Conservation (phyloP, 305 asterid genomes). For the Fraxinus ornus region DNA sequence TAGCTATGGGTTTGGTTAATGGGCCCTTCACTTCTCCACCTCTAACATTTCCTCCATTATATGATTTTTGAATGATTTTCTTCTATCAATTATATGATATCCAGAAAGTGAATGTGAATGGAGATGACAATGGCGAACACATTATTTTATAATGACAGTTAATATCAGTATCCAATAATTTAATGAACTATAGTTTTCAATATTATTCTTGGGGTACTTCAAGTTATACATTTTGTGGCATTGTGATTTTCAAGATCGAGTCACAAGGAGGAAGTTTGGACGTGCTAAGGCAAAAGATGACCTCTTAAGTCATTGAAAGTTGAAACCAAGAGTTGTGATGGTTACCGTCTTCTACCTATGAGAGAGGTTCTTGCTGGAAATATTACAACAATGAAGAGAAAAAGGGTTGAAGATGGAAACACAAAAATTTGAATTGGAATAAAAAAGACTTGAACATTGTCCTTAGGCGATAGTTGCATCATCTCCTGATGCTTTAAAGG, state of each 20-base stretch:
- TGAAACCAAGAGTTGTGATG: background rate
- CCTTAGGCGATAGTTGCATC: too few relatives aligned
- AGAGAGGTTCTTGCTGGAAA: too few relatives aligned
- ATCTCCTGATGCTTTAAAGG: too few relatives aligned
- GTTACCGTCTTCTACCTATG: background rate
- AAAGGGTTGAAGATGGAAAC: too few relatives aligned
- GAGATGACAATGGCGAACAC: background rate
- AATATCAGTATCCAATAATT: background rate
- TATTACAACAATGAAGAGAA: too few relatives aligned
- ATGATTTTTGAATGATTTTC: constrained; percentile 22
- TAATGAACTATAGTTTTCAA: background rate
- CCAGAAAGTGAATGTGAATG: background rate
- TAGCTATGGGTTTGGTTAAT: constrained; percentile 47
- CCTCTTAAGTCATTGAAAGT: background rate
- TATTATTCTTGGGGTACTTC: background rate
- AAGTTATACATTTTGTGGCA: background rate
- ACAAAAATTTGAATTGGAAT: too few relatives aligned
- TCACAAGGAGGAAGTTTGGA: background rate
- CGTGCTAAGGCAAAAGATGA: background rate
- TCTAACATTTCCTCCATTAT: constrained; percentile 43
- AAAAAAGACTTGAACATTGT: too few relatives aligned
- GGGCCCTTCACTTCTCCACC: constrained; percentile 55
- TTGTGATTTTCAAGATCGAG: background rate
- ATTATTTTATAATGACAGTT: background rate
- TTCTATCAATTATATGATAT: background rate